Evolutionary conservation across 148 eudicot genomes (phyloP).

Genomic region (Chenopodium quinoa): DNA sequence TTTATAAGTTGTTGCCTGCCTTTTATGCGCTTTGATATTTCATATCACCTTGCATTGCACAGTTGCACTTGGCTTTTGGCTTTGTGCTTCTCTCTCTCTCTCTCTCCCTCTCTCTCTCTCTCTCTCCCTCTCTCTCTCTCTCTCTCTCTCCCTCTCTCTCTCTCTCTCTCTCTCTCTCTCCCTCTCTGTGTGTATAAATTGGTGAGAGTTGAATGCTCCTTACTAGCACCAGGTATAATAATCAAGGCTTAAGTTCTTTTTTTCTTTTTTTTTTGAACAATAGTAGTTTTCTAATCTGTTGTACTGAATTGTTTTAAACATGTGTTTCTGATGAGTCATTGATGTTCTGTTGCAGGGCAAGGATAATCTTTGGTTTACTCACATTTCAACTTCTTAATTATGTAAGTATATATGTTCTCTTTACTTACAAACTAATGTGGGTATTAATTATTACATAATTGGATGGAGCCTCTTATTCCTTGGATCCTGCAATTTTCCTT

Average conservation of each 20-base stretch:
- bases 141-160: background rate
- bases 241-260: background rate
- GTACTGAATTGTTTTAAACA: background rate
- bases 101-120: background rate
- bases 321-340: background rate
- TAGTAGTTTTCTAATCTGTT: background rate
- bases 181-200: too few species aligned
- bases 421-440: background rate
- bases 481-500: background rate
- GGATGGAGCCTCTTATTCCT: background rate
- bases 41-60: background rate
- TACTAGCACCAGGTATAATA: background rate
- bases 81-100: background rate
- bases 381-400: slow-evolving; percentile 1
- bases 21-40: background rate
- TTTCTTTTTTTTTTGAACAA: background rate
- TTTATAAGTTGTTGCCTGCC: background rate
- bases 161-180: too few species aligned
- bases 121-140: background rate
- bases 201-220: background rate
- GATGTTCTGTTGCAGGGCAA: slow-evolving; percentile 6
- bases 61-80: background rate
- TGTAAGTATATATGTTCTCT: slow-evolving; percentile 6
- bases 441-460: background rate
- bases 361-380: background rate